Evolutionary conservation across 306 rosid species (phyloP).

Genomic region (Spatholobus suberectus): DNA sequence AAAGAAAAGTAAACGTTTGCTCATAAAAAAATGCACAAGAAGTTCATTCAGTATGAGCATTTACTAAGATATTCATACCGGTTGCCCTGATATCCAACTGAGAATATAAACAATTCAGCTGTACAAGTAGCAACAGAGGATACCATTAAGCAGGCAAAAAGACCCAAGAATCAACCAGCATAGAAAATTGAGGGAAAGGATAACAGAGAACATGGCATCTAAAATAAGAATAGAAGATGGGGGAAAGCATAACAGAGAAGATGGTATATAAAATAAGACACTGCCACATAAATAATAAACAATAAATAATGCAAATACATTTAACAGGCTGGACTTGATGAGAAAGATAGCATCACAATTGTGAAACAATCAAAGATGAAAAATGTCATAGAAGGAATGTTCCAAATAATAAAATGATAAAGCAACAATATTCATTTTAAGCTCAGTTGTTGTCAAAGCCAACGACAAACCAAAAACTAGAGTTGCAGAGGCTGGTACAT

Average conservation of each 20-base stretch:
- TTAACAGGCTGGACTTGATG: neutral
- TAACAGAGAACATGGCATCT: slow-evolving; percentile 11
- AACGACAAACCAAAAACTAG: slow-evolving; percentile 6
- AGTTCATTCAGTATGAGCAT: slow-evolving; percentile 3
- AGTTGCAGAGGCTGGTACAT: slow-evolving; percentile 2
- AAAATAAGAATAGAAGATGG: neutral
- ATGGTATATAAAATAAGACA: neutral
- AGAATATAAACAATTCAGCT: neutral
- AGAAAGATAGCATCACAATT: neutral
- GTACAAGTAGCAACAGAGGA: neutral
- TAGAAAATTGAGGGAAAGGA: neutral
- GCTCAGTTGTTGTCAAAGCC: slow-evolving; percentile 13
- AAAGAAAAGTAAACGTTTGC: neutral
- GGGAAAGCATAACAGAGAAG: slow-evolving; percentile 4
- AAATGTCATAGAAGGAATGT: neutral
- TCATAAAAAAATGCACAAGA: neutral
- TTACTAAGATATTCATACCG: slow-evolving; percentile 4
- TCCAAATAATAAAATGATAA: slow-evolving; percentile 21
- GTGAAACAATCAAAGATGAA: neutral
- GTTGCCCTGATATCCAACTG: neutral
- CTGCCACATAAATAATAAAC: slow-evolving; percentile 11
- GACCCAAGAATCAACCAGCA: slow-evolving; percentile 3
- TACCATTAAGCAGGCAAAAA: neutral
- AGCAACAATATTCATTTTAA: slow-evolving; percentile 15
- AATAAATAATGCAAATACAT: slow-evolving; percentile 9